Percentiles rank a stretch among this genome's conserved stretches.
Conservation (phyloP, 2,329 filamentous ascomycete genomes). For the Paraphaeosphaeria sporulosa region DNA sequence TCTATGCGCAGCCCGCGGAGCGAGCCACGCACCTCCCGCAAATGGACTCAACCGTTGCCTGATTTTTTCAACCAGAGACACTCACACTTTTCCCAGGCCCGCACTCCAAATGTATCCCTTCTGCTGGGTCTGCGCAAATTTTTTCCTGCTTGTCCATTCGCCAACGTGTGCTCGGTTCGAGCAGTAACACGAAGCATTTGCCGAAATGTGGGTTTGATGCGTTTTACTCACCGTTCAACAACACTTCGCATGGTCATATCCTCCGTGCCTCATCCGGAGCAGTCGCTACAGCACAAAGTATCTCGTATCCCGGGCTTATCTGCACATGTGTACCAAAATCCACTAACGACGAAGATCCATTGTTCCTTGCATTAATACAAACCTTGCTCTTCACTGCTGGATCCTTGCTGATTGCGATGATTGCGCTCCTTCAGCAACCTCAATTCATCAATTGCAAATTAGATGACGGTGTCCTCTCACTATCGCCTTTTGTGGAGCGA, state of each 20-base stretch:
- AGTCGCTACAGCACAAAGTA: not conserved
- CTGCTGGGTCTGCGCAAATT: conserved; percentile 32
- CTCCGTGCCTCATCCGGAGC: conserved; percentile 12
- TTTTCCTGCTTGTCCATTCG: conserved; percentile 19
- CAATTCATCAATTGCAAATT: conserved; percentile 1
- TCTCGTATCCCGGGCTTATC: not conserved
- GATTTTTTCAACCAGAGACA: conserved; percentile 21
- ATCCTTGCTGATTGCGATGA: not conserved
- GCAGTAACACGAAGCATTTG: conserved; percentile 25
- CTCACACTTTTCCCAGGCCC: conserved; percentile 21
- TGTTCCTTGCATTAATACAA: not conserved
- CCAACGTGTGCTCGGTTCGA: conserved; percentile 27
- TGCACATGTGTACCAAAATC: not conserved
- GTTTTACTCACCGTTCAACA: conserved; percentile 23
- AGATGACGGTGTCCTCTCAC: not conserved
- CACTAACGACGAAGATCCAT: not conserved
- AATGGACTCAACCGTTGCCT: conserved; percentile 22
- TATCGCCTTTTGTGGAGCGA: not conserved
- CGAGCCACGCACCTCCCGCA: conserved; percentile 19
- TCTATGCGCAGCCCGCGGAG: conserved; percentile 16
- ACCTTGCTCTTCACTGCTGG: not conserved
- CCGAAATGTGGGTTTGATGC: conserved; percentile 19
- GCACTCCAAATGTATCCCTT: conserved; percentile 31
- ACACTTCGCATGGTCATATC: not conserved
- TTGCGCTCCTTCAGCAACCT: not conserved